phyloP scores from a whole-genome alignment of 768 basidiomycete genomes.

The Xerocomellus intermedius region DNA sequence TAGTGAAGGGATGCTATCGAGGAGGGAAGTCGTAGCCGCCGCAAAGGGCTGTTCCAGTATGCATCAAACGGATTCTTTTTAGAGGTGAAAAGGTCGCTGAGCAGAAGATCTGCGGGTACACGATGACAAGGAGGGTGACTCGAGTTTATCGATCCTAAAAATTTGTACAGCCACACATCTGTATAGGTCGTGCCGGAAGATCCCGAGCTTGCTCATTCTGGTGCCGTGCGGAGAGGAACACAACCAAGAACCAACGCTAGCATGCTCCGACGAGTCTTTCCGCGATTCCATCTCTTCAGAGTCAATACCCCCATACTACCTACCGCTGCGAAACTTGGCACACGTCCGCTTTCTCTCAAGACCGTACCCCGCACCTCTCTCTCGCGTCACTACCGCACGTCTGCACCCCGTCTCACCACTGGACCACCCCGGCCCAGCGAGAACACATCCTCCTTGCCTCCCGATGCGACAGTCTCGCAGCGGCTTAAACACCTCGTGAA shows the following conservation, averaged over 20 bases:
- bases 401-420: conserved; percentile 47
- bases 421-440: conserved; percentile 20
- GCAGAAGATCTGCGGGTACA: conserved; percentile 17
- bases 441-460: conserved; percentile 34
- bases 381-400: conserved; percentile 47
- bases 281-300: conserved; percentile 47
- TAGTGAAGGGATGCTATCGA: conserved; percentile 46
- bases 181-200: conserved; percentile 20
- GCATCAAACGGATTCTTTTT: conserved; percentile 39
- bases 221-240: neutral
- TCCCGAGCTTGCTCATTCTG: neutral
- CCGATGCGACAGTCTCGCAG: conserved; percentile 59
- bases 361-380: conserved; percentile 16
- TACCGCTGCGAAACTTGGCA: conserved; percentile 39
- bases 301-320: conserved; percentile 50
- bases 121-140: conserved; percentile 14
- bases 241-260: neutral
- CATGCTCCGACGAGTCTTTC: conserved; percentile 42
- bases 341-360: conserved; percentile 19
- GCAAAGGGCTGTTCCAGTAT: conserved; percentile 39
- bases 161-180: conserved; percentile 23
- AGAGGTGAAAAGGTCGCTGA: conserved; percentile 4
- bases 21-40: conserved; percentile 38
- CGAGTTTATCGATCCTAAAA: conserved; percentile 16
- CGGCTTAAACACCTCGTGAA: conserved; percentile 81